Percentiles rank a stretch among this genome's conserved stretches.
Conservation (phyloP, 2,329 filamentous ascomycete genomes). For the Xylariaceae sp. region DNA sequence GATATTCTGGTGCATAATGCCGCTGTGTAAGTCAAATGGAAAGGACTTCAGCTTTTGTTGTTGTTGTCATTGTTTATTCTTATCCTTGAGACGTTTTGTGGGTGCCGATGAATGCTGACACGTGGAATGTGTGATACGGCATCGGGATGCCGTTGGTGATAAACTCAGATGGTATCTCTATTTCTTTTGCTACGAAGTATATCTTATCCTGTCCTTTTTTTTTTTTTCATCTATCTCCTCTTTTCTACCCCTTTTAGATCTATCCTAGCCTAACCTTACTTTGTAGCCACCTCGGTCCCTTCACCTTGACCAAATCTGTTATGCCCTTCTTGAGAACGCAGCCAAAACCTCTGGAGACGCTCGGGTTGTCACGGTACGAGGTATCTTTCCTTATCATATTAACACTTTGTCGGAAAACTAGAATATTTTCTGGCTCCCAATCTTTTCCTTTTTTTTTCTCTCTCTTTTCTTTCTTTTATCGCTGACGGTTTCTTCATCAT, state of each 20-base stretch:
- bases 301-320: conserved; percentile 3
- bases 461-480: background rate
- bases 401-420: no score
- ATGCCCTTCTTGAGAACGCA: background rate
- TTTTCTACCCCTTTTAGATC: no score
- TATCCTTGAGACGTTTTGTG: no score
- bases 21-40: background rate
- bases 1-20: conserved; percentile 5
- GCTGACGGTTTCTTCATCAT: background rate
- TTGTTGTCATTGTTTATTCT: no score
- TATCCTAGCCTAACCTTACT: no score
- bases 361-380: background rate
- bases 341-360: background rate
- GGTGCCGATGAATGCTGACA: no score
- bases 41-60: no score
- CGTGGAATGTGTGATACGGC: background rate
- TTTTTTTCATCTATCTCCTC: no score
- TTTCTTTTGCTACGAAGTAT: background rate
- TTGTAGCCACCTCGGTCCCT: background rate
- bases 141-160: background rate
- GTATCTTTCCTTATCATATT: no score
- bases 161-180: background rate
- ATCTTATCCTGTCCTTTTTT: background rate
- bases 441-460: no score
- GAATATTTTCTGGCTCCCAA: no score